A percentile compares a stretch with the other conserved stretches of the same genome.
Conservation (phyloP, 148 eudicot species). For the Camellia sinensis region DNA sequence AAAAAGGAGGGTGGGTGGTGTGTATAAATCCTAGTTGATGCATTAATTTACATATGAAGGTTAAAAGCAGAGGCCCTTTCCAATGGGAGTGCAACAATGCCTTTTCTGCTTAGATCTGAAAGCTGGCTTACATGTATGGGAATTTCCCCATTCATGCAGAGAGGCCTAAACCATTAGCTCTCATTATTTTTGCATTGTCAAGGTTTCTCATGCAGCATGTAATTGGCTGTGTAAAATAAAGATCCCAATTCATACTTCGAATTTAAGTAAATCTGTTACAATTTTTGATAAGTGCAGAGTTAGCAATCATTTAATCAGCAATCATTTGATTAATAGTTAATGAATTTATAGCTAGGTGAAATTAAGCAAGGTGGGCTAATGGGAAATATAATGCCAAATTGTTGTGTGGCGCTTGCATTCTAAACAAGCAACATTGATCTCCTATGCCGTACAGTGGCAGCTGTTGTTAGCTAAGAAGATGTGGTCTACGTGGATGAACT, state of each 20-base stretch:
- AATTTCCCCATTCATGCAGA: neutral
- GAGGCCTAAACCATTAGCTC: too few species aligned
- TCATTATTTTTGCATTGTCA: neutral
- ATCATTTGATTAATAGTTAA: too few species aligned
- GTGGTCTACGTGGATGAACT: neutral
- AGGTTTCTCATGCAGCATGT: too few species aligned
- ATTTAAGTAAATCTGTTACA: too few species aligned
- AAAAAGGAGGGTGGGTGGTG: too few species aligned
- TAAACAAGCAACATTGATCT: neutral
- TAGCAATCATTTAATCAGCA: too few species aligned
- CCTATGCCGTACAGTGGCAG: neutral
- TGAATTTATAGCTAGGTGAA: too few species aligned
- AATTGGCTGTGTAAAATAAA: neutral
- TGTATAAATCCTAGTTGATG: neutral
- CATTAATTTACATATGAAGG: neutral
- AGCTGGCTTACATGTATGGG: neutral
- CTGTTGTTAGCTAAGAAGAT: neutral
- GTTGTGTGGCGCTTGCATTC: neutral
- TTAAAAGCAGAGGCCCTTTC: neutral
- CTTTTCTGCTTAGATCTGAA: neutral
- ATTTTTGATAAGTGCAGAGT: too few species aligned
- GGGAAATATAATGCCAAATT: neutral
- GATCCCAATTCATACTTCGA: neutral
- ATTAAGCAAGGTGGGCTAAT: neutral
- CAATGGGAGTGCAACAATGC: conserved; percentile 3